Evolutionary conservation across 306 rosid genomes (phyloP), one percentile per base, ranked within the genome.

Genomic region (Trifolium pratense): DNA sequence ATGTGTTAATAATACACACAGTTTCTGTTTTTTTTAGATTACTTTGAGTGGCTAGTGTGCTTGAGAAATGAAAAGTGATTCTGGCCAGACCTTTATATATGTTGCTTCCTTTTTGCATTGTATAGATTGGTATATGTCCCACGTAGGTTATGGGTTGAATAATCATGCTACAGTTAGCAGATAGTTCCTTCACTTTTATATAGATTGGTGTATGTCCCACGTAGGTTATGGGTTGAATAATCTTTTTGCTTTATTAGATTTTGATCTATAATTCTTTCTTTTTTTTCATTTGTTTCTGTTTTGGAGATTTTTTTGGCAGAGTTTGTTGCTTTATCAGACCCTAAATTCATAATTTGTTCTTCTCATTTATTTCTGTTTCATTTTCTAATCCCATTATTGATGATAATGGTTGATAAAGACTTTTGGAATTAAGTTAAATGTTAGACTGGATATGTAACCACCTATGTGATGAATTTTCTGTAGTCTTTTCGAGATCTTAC

Each of bases 401-500:
- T 6, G 53, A 12, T 3, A 66, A 42, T 42, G 18, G 18, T 42
- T 3, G 36, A 66, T 42, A 31, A 17, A 63, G 29, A 63, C 29
- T 9, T 61, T 16, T 37, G n/a, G 29, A 17, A 9, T 31, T 62
- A 58, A 6, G 65, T 26, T 58, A 16, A 12, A 45, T 64, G 48
- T 34, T 46, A 45, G 46, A 59, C 56, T 23, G 56, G 26, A n/a
- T n/a, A n/a, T n/a, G 15, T 39, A 15, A 18, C 20, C 59, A 6
- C 26, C 43, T 18, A 57, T 16, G 4, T 51, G 60, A 25, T 77
- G 17, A 36, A 39, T 9, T 59, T 7, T 53, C 21, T 61, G 52
- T 63, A 70, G 65, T 78, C 20, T 48, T 74, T 70, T 26, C 56
- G 21, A 57, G 45, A 78, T 78, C 68, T 68, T 73, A 16, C 23